Evolutionary conservation across 164 flowering plant genomes (phyloP).

Genomic region (Aristolochia fimbriata): DNA sequence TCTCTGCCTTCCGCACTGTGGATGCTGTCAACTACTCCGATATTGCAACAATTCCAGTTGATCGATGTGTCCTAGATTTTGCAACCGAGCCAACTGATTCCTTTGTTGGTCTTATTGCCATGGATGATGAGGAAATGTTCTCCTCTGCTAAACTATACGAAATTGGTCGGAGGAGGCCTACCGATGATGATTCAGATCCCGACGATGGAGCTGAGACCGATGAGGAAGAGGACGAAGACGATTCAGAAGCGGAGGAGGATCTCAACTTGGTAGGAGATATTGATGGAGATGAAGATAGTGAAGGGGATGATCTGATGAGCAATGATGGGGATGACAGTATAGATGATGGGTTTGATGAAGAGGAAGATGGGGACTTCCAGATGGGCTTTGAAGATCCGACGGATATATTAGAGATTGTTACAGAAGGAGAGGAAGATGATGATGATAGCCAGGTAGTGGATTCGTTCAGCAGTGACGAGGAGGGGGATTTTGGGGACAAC

Average conservation of each 20-base stretch:
- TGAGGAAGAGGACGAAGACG: slow-evolving; percentile 67
- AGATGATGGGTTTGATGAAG: slow-evolving; percentile 42
- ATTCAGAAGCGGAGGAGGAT: slow-evolving; percentile 52
- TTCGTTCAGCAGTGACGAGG: slow-evolving; percentile 62
- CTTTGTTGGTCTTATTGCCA: slow-evolving; percentile 71
- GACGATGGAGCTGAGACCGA: slow-evolving; percentile 84
- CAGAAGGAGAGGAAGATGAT: slow-evolving; percentile 55
- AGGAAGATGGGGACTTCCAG: slow-evolving; percentile 28
- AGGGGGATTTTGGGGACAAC: slow-evolving; percentile 29
- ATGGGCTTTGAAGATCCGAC: slow-evolving; percentile 38
- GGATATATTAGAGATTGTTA: slow-evolving; percentile 15
- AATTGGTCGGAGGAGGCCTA: slow-evolving; percentile 74
- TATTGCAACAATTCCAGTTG: slow-evolving; percentile 83
- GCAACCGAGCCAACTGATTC: slow-evolving; percentile 88
- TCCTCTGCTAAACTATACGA: slow-evolving; percentile 84
- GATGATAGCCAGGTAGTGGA: slow-evolving; percentile 42
- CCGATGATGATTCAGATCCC: slow-evolving; percentile 95
- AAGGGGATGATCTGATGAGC: slow-evolving; percentile 18
- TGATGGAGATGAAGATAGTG: slow-evolving; percentile 27
- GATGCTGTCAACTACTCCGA: slow-evolving; percentile 90
- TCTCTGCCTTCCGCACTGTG: slow-evolving; percentile 76
- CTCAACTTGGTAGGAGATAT: slow-evolving; percentile 18
- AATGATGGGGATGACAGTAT: slow-evolving; percentile 18
- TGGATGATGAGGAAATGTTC: slow-evolving; percentile 92
- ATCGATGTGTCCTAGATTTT: slow-evolving; percentile 85